These are phyloP conservation scores for Erysimum cheiranthoides DNA, from an alignment of 345 rosid genomes.

Conservation along the genomic window DNA sequence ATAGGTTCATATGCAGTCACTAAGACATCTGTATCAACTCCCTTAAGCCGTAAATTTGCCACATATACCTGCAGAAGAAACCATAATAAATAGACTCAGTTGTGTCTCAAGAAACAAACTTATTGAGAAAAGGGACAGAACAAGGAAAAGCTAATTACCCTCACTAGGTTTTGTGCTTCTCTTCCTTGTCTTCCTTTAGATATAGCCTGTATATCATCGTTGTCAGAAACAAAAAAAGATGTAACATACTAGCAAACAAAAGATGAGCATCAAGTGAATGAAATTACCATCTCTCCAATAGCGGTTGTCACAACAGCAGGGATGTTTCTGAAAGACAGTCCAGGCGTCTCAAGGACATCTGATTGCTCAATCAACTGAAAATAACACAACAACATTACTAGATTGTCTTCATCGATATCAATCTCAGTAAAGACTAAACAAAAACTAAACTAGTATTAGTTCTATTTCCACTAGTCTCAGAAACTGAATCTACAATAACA, in stretches of 20 bases:
- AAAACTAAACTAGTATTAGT: too few species aligned
- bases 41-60: conserved; percentile 81
- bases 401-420: conserved; percentile 7
- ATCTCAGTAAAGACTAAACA: background rate
- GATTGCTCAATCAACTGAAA: conserved; percentile 76
- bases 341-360: conserved; percentile 59
- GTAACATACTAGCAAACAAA: background rate
- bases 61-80: conserved; percentile 64
- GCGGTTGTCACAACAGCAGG: conserved; percentile 65
- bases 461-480: too few species aligned
- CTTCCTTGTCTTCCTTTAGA: conserved; percentile 94
- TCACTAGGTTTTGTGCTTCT: conserved; percentile 82
- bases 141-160: conserved; percentile 48
- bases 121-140: background rate
- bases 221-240: background rate
- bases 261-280: background rate
- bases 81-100: background rate
- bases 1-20: conserved; percentile 76
- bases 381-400: conserved; percentile 4
- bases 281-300: conserved; percentile 78
- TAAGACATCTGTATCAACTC: conserved; percentile 76
- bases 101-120: conserved; percentile 24
- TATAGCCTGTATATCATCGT: conserved; percentile 54
- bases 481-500: too few species aligned
- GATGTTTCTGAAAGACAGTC: conserved; percentile 52